phyloP scores from a whole-genome alignment of 768 basidiomycete genomes.

The Hypsizygus marmoreus region DNA sequence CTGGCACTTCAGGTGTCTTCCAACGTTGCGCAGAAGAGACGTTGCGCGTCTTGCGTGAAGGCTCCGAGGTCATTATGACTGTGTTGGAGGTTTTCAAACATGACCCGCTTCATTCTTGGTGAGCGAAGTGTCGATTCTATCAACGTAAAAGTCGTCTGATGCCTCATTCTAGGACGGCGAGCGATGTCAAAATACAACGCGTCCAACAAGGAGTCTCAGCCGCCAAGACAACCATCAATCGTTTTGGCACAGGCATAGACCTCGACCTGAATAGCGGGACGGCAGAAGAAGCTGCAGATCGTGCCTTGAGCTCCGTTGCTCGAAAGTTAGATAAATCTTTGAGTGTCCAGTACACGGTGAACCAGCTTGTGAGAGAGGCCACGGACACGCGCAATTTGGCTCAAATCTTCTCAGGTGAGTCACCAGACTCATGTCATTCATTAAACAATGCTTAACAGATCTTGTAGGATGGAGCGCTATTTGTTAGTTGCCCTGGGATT shows the following conservation, averaged over 20 bases:
- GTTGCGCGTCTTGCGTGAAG: slow-evolving; percentile 82
- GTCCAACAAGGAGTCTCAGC: slow-evolving; percentile 49
- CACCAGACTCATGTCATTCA: too few species aligned
- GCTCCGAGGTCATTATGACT: slow-evolving; percentile 87
- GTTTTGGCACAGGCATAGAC: slow-evolving; percentile 46
- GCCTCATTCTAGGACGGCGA: slow-evolving; percentile 64
- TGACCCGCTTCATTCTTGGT: slow-evolving; percentile 95
- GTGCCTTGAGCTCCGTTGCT: slow-evolving; percentile 78
- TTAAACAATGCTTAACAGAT: neutral
- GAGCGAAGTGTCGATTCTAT: slow-evolving; percentile 18
- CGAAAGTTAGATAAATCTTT: slow-evolving; percentile 83
- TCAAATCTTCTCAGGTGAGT: slow-evolving; percentile 75
- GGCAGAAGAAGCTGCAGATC: slow-evolving; percentile 86
- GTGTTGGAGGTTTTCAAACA: slow-evolving; percentile 96
- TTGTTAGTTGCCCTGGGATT: too few species aligned
- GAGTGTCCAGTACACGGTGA: slow-evolving; percentile 92
- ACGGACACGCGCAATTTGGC: slow-evolving; percentile 76
- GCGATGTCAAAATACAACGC: slow-evolving; percentile 69
- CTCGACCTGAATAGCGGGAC: slow-evolving; percentile 66
- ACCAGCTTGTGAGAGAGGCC: slow-evolving; percentile 88
- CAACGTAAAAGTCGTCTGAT: neutral
- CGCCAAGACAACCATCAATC: slow-evolving; percentile 25
- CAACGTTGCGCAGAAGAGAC: slow-evolving; percentile 95
- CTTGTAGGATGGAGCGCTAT: slow-evolving; percentile 12
- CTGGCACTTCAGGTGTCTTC: slow-evolving; percentile 92